Evolutionary conservation across 208 protist species (phyloP), one percentile per base, ranked within the genome.

Genomic region (Crithidia fasciculata): DNA sequence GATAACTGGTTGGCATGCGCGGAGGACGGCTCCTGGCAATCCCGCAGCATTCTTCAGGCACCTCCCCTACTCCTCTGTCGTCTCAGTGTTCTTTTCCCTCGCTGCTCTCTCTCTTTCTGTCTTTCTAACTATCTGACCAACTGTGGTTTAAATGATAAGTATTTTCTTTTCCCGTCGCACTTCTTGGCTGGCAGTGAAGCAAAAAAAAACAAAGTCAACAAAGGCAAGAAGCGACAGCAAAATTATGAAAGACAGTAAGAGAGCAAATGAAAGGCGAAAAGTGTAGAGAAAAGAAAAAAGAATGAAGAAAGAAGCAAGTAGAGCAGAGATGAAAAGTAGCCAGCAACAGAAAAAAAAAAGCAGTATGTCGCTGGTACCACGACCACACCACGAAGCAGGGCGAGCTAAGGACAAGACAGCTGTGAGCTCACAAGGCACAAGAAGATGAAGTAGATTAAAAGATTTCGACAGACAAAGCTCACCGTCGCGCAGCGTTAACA

Each of bases 331-430:
- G 45, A 8, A 49, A 13, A 49, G 12, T 15, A 49, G 45, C 12
- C 9, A 49, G 45, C 12, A 13, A 37, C n/a, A 67, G 15, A 70
- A 55, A 70, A 70, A 59, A 53, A 58, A 70, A 67, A 67, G 45
- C 4, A 67, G n/a, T 28, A 28, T 28, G 28, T 28, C 28, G 28
- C 28, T 28, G 28, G 28, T 1, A 28, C 28, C 28, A 28, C 28
- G 28, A 28, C 28, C 28, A 28, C 28, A 28, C 28, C 28, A 1
- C 28, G 28, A 28, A 28, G 28, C 28, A 28, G 28, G 28, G 28
- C 28, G 28, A 28, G 28, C 28, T 28, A 28, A 28, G 28, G 28
- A 28, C 28, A 28, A 28, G 28, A 28, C 28, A 28, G 28, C 28
- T 28, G 28, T 28, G 28, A 28, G 28, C 28, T 28, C 28, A 28